Evolutionary conservation across 2,329 filamentous ascomycete species (phyloP).

Genomic region (Dactylellina drechsleri): DNA sequence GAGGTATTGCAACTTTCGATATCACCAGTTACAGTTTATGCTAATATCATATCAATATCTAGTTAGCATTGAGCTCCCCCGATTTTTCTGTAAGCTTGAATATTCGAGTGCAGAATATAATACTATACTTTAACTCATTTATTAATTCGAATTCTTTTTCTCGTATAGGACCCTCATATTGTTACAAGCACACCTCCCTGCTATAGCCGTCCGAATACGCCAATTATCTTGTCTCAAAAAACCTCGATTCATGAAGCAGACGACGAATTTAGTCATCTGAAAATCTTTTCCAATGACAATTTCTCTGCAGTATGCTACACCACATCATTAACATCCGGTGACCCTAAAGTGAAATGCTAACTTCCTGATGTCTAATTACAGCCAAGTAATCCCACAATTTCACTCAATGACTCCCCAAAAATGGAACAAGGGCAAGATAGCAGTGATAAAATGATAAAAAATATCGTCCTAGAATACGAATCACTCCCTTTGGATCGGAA

Average conservation of each 20-base stretch:
- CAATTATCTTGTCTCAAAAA: slow-evolving; percentile 1
- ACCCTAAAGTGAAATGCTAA: neutral
- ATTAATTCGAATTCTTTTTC: neutral
- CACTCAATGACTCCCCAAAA: no score
- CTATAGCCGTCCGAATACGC: neutral
- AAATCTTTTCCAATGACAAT: slow-evolving; percentile 4
- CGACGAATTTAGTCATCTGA: neutral
- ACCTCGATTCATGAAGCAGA: slow-evolving; percentile 17
- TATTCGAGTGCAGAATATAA: no score
- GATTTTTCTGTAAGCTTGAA: slow-evolving; percentile 33
- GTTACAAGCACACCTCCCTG: slow-evolving; percentile 39
- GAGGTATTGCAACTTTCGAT: no score
- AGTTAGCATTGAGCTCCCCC: no score
- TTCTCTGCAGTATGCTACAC: slow-evolving; percentile 12
- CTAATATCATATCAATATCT: no score
- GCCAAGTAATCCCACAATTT: neutral
- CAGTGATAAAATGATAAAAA: no score
- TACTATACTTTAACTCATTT: neutral
- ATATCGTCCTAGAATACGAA: no score
- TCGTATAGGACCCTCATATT: slow-evolving; percentile 39
- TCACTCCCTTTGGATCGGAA: neutral
- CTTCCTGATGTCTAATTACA: neutral
- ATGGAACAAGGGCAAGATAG: no score
- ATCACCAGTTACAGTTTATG: no score
- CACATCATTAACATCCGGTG: neutral